Evolutionary conservation across 1,284 basidiomycete species (phyloP), one percentile per base, ranked within the genome.

Genomic region (Ustilago vetiveriae): DNA sequence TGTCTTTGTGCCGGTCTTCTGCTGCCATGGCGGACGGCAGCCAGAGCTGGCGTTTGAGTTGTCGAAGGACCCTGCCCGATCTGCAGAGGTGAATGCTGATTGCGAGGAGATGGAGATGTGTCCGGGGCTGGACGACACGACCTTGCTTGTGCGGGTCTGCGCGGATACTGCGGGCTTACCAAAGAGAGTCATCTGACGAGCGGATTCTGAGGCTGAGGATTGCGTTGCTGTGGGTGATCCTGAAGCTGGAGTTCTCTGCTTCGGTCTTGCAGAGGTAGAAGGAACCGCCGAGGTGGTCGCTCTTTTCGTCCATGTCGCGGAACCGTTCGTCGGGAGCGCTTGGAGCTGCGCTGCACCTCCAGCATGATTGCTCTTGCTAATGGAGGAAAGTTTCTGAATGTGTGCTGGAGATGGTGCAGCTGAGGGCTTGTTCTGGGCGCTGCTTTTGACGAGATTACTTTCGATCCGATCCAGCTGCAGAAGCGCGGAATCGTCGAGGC

Each of bases 51-150:
- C 9, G 5, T 17, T 38, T 8, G 35, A 10, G 13, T 26, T 43
- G 17, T 52, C 47, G 6, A 21, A n/a, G 3, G 21, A 6, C 17
- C 24, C 26, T 14, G 33, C 5, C 16, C 17, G 29, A 22, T 19
- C 22, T 10, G 44, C 49, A 24, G 46, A 23, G 13, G 44, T 45
- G 16, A 49, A 36, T 5, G 55, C 57, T 5, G 53, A 41, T 39
- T 57, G 70, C 5, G 66, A 75, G 17, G 65, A 74, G 35, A 67
- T 58, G 36, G 45, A 43, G 44, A 69, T 64, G 27, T 69, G 66
- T 6, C 66, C 66, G 1, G 59, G 59, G 32, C 66, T 64, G 23
- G 40, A 41, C 16, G 55, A 43, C 29, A 64, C 44, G 21, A 53
- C 54, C 32, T 53, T 67, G 40, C 54, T 41, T 16, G 50, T 16